phyloP scores from a whole-genome alignment of 805 yeast species.

The Yarrowia divulgata region DNA sequence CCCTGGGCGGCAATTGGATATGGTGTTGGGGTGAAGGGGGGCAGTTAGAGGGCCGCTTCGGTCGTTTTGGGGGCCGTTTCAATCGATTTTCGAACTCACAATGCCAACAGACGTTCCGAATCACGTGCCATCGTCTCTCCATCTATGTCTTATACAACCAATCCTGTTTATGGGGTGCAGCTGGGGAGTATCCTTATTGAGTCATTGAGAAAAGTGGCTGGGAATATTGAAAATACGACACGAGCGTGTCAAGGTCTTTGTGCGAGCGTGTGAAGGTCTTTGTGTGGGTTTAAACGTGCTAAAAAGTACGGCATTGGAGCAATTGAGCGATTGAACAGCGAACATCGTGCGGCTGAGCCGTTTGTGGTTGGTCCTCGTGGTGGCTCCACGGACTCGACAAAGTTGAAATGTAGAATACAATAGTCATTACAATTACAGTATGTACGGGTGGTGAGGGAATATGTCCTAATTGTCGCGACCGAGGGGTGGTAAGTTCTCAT shows the following conservation, averaged over 20 bases:
- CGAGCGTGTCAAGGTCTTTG: neutral
- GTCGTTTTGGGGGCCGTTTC: neutral
- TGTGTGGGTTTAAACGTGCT: neutral
- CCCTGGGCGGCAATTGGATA: conserved; percentile 16
- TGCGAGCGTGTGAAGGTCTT: neutral
- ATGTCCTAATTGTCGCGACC: neutral
- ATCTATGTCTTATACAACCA: neutral
- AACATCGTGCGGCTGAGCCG: neutral
- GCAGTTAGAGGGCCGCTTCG: too few relatives aligned
- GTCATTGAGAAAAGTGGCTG: conserved; percentile 19
- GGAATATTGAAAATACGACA: neutral
- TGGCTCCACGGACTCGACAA: neutral
- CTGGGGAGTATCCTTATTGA: conserved; percentile 6
- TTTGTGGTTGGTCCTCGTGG: too few relatives aligned
- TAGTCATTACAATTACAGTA: neutral
- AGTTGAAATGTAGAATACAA: conserved; percentile 5
- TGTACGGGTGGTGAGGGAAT: conserved; percentile 9
- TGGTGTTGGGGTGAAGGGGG: neutral
- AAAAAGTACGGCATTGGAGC: too few relatives aligned
- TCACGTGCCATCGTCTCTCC: neutral
- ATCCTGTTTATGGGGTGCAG: conserved; percentile 6
- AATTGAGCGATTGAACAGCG: neutral
- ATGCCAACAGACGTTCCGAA: neutral
- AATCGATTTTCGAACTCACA: neutral
- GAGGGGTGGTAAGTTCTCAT: neutral